A percentile compares a stretch with the other conserved stretches of the same genome.
phyloP scores from a whole-genome alignment of 441 rosid genomes.

The Theobroma grandiflorum region DNA sequence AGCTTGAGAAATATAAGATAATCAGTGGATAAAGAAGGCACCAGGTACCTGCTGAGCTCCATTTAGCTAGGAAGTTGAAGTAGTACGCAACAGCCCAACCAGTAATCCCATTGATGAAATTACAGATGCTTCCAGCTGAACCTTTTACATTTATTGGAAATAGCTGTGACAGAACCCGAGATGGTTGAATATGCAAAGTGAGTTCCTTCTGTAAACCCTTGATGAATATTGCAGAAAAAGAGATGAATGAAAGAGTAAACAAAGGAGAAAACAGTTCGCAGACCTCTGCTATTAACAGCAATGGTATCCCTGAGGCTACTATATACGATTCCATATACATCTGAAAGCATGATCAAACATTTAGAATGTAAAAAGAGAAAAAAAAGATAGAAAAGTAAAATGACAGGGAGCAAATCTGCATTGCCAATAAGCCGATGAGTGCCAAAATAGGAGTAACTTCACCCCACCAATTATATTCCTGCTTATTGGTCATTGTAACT shows the following conservation, averaged over 20 bases:
- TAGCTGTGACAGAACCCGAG: conserved; percentile 38
- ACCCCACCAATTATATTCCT: conserved; percentile 38
- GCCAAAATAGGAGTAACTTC: conserved; percentile 39
- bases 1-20: background rate
- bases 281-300: conserved; percentile 64
- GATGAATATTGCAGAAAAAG: background rate
- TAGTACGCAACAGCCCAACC: conserved; percentile 43
- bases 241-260: background rate
- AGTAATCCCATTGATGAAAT: conserved; percentile 26
- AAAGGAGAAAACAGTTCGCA: background rate
- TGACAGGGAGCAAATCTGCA: no score
- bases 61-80: conserved; percentile 42
- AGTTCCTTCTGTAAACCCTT: background rate
- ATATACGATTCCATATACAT: conserved; percentile 28
- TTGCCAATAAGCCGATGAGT: conserved; percentile 38
- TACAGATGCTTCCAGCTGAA: conserved; percentile 49
- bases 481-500: conserved; percentile 6
- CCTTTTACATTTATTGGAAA: conserved; percentile 56
- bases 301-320: conserved; percentile 51
- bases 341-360: conserved; percentile 27
- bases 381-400: background rate
- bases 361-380: background rate
- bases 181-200: background rate
- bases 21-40: background rate
- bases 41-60: conserved; percentile 51